Evolutionary conservation across 768 basidiomycete genomes (phyloP).

Genomic region (Pulveroboletus sp.): DNA sequence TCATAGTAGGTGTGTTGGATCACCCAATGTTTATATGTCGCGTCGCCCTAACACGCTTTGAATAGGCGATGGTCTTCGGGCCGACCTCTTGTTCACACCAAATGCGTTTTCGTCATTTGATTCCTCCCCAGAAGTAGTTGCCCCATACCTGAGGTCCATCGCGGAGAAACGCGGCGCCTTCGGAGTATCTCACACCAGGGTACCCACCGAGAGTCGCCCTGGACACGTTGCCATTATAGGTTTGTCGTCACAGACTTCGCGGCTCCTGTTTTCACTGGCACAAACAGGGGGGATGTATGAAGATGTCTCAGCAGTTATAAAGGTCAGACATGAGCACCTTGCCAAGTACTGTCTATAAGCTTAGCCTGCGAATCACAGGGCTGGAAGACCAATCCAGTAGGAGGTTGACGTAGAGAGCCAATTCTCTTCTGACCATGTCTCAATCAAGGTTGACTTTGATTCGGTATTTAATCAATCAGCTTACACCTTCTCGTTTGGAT

Average conservation of each 20-base stretch:
- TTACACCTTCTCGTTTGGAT: constrained; percentile 77
- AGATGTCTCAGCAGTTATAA: constrained; percentile 83
- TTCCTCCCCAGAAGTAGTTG: constrained; percentile 54
- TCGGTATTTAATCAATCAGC: constrained; percentile 83
- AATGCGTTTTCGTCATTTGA: constrained; percentile 53
- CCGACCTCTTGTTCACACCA: constrained; percentile 68
- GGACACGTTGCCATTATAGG: constrained; percentile 89
- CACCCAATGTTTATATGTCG: neutral
- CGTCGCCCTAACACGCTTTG: neutral
- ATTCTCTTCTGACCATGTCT: neutral
- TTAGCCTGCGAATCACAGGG: constrained; percentile 41
- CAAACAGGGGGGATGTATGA: constrained; percentile 83
- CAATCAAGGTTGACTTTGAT: constrained; percentile 64
- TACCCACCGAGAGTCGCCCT: constrained; percentile 84
- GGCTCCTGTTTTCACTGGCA: neutral
- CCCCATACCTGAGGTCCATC: constrained; percentile 71
- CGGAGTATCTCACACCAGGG: constrained; percentile 80
- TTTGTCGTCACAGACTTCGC: constrained; percentile 20
- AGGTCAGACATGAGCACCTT: constrained; percentile 39
- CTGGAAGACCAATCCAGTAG: constrained; percentile 81
- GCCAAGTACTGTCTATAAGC: constrained; percentile 4
- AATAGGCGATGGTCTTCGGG: constrained; percentile 76
- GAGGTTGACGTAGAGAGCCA: neutral
- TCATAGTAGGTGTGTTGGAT: constrained; percentile 62
- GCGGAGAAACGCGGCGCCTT: constrained; percentile 65